Percentiles rank a stretch among this genome's conserved stretches.
These are phyloP conservation scores for Pholiota adiposa DNA, from an alignment of 1,284 basidiomycete species.

Conservation along the genomic window DNA sequence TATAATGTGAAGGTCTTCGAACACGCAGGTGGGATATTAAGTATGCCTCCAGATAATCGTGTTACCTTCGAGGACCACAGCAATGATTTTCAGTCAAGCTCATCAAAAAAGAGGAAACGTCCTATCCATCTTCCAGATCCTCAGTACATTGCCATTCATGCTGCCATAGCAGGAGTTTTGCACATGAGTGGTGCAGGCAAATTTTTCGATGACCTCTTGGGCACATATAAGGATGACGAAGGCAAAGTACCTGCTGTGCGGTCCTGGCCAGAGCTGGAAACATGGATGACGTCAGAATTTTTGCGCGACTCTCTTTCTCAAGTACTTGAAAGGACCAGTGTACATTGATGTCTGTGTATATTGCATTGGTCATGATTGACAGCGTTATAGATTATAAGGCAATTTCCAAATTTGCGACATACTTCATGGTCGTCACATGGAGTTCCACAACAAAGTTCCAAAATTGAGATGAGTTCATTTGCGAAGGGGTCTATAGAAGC, in stretches of 20 bases:
- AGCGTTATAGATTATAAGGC: too few relatives aligned
- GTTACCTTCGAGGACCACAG: conserved; percentile 19
- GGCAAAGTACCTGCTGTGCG: not conserved
- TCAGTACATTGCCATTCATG: conserved; percentile 14
- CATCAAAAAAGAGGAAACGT: conserved; percentile 1
- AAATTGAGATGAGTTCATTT: too few relatives aligned
- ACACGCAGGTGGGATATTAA: conserved; percentile 1
- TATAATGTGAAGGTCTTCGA: conserved; percentile 14
- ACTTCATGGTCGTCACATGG: too few relatives aligned
- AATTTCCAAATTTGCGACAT: too few relatives aligned
- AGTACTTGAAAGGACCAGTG: not conserved
- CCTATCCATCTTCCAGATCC: conserved; percentile 12
- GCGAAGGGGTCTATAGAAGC: too few relatives aligned
- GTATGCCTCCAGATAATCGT: conserved; percentile 9
- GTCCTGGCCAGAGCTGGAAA: not conserved
- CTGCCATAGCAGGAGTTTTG: conserved; percentile 17
- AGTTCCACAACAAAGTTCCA: too few relatives aligned
- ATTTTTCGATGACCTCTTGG: conserved; percentile 17
- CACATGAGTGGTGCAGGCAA: conserved; percentile 15
- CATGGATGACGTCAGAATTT: not conserved
- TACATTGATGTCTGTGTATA: too few relatives aligned
- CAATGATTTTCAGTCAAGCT: conserved; percentile 3
- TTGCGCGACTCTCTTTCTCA: not conserved
- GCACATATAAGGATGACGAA: not conserved
- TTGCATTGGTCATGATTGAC: too few relatives aligned